Evolutionary conservation across 768 basidiomycete genomes (phyloP).

Genomic region (Lactarius hatsudake): DNA sequence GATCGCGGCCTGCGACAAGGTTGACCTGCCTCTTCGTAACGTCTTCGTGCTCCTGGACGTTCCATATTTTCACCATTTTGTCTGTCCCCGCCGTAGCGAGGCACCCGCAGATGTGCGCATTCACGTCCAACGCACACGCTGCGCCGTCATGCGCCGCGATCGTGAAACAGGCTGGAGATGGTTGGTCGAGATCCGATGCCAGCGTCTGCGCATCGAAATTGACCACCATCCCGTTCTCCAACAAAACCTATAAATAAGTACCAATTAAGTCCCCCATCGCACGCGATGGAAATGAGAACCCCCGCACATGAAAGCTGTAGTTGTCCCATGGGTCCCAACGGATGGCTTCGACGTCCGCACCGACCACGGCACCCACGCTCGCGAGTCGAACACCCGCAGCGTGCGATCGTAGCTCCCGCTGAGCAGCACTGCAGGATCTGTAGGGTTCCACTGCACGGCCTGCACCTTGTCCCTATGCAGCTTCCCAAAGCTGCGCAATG

Average conservation of each 20-base stretch:
- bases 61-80: constrained; percentile 96
- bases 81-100: constrained; percentile 95
- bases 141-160: constrained; percentile 92
- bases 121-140: constrained; percentile 85
- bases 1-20: constrained; percentile 81
- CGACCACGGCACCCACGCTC: constrained; percentile 81
- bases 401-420: constrained; percentile 95
- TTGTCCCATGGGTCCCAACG: constrained; percentile 96
- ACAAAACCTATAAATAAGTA: constrained; percentile 60
- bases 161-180: constrained; percentile 78
- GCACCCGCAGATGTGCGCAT: constrained; percentile 85
- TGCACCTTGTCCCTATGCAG: constrained; percentile 94
- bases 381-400: constrained; percentile 89
- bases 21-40: constrained; percentile 72
- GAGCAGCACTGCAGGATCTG: constrained; percentile 83
- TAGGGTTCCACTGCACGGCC: constrained; percentile 91
- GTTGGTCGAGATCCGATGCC: constrained; percentile 57
- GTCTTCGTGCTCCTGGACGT: constrained; percentile 65
- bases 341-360: constrained; percentile 90
- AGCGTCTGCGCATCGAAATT: constrained; percentile 89
- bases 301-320: constrained; percentile 77
- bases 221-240: constrained; percentile 92
- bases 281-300: constrained; percentile 16
- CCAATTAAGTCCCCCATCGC: not conserved
- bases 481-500: constrained; percentile 78